Evolutionary conservation across 768 basidiomycete genomes (phyloP), one percentile per base, ranked within the genome.

Genomic region (Pleurotus citrinopileatus): DNA sequence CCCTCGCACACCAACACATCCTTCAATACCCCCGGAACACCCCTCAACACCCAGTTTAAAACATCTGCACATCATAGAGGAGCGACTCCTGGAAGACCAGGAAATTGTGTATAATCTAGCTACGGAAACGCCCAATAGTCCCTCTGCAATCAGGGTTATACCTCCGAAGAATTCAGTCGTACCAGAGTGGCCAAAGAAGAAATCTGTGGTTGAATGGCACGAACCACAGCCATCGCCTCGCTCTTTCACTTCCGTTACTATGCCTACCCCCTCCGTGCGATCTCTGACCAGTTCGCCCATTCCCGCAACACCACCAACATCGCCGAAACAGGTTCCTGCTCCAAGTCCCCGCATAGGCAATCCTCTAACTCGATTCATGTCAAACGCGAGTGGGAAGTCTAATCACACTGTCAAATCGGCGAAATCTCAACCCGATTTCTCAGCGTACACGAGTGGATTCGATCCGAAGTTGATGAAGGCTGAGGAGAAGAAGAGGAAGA

Each of bases 401-500:
- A 20, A 54, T 46, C 28, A 51, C 52, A 45, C 45, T 25, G 36
- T 47, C 55, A 20, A 45, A 37, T 44, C 56, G 42, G 23, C 19
- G 43, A 38, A 54, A 42, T 62, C 60, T n/a, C 46, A 59, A 55
- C 46, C 59, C 51, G 47, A 59, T 67, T n/a, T 61, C 58, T 54
- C 62, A 42, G 37, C 42, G 2, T 43, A 29, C 7, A 20, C 29
- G 2, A 42, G 52, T 42, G 52, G 42, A 22, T 29, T 64, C 38
- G 80, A 79, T 54, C 65, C 70, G 59, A 81, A 76, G 64, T 63
- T 60, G 57, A 66, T 66, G 52, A 80, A 72, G 64, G 73, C 70
- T 20, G 72, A 77, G 53, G 73, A 73, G 42, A 75, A 77, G 63
- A 61, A 53, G 57, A 65, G 67, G 65, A 71, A 73, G 57, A 78